These are phyloP conservation scores for Cyamopsis tetragonoloba DNA, from an alignment of 306 rosid species.

Conservation along the genomic window DNA sequence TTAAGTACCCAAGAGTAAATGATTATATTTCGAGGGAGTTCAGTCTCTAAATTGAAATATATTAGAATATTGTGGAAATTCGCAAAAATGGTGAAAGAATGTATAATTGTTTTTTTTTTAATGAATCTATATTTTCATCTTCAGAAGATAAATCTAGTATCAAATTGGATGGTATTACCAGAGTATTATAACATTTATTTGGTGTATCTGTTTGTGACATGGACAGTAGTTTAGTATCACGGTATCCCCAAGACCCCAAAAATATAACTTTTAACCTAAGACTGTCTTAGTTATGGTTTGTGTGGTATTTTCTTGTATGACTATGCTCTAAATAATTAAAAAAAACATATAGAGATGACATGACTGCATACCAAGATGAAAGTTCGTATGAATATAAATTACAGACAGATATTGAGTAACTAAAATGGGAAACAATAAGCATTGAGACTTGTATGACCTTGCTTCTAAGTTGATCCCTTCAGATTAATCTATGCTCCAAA, in stretches of 20 bases:
- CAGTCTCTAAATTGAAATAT: not conserved
- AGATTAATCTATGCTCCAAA: not conserved
- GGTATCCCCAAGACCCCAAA: not conserved
- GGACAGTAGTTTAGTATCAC: not conserved
- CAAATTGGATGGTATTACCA: not conserved
- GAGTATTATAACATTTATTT: not conserved
- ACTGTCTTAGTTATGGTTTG: not conserved
- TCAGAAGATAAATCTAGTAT: not conserved
- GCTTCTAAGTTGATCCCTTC: not conserved
- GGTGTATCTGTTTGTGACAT: not conserved
- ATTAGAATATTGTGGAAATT: too few relatives aligned
- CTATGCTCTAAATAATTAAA: not conserved
- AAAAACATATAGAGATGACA: not conserved
- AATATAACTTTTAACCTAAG: not conserved
- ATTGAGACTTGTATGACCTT: not conserved
- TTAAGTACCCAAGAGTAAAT: not conserved
- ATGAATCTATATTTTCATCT: not conserved
- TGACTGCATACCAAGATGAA: not conserved
- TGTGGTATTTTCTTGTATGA: not conserved
- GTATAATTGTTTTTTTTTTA: slow-evolving; percentile 4
- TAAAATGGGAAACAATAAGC: not conserved
- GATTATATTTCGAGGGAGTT: not conserved
- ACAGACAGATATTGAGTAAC: not conserved
- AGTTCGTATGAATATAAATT: not conserved
- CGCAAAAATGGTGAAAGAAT: too few relatives aligned